Evolutionary conservation across 2,329 filamentous ascomycete genomes (phyloP).

Genomic region (Onygenales sp.): DNA sequence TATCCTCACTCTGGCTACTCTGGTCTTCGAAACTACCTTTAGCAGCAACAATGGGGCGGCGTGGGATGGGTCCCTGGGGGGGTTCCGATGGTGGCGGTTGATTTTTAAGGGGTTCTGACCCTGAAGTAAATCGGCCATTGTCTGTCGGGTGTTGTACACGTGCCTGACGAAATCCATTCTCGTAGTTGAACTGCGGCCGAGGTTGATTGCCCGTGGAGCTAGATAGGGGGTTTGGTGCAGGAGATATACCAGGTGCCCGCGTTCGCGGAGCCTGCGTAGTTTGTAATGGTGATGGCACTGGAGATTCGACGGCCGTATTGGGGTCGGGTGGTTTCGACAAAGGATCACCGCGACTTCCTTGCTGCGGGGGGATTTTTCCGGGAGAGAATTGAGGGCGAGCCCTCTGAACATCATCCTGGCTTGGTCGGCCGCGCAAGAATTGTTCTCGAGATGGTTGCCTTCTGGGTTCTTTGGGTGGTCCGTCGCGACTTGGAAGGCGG

Average conservation of each 20-base stretch:
- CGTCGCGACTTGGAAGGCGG: constrained; percentile 30
- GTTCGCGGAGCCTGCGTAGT: constrained; percentile 4
- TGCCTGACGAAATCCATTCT: constrained; percentile 1
- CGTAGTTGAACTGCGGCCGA: background rate
- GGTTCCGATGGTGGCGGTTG: background rate
- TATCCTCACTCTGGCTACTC: constrained; percentile 21
- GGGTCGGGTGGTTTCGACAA: constrained; percentile 9
- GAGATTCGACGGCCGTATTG: background rate
- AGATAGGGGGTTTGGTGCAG: constrained; percentile 3
- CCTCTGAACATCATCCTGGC: constrained; percentile 30
- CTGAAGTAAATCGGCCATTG: background rate
- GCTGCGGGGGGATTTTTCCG: constrained; percentile 17
- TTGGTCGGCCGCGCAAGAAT: constrained; percentile 25
- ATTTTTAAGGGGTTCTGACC: background rate
- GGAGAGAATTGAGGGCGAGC: constrained; percentile 23
- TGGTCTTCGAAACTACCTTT: constrained; percentile 19
- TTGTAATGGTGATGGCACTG: constrained; percentile 4
- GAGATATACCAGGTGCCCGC: background rate
- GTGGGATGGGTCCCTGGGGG: background rate
- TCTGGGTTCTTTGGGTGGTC: constrained; percentile 17
- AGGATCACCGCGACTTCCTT: constrained; percentile 16
- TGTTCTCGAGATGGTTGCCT: constrained; percentile 28
- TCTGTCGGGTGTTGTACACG: background rate
- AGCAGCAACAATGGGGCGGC: background rate
- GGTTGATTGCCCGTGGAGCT: background rate